Conservation (phyloP, 2,329 filamentous ascomycete genomes). For the Penicillium sp. region DNA sequence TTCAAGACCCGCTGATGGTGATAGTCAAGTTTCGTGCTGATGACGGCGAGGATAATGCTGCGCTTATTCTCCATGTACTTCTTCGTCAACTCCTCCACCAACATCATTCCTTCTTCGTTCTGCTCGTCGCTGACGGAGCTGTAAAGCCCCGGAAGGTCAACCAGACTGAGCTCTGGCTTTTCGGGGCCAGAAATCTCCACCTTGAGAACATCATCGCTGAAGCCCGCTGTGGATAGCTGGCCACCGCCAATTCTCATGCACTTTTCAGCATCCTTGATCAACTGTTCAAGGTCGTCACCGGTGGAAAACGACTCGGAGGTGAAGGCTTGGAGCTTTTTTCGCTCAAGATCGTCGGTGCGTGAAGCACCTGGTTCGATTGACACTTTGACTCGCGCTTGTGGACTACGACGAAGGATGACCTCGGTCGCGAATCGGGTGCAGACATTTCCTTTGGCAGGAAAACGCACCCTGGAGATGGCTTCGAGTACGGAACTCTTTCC, state of each 20-base stretch:
- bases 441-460: slow-evolving; percentile 55
- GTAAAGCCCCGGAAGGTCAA: slow-evolving; percentile 62
- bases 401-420: slow-evolving; percentile 51
- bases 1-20: slow-evolving; percentile 44
- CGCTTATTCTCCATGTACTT: slow-evolving; percentile 43
- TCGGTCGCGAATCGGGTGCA: slow-evolving; percentile 64
- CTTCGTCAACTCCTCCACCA: slow-evolving; percentile 51
- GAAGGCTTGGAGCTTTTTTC: slow-evolving; percentile 10
- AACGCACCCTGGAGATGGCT: slow-evolving; percentile 61
- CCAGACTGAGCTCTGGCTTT: slow-evolving; percentile 59
- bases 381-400: slow-evolving; percentile 40
- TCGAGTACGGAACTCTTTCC: slow-evolving; percentile 66
- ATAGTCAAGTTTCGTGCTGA: slow-evolving; percentile 45
- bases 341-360: slow-evolving; percentile 10
- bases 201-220: slow-evolving; percentile 53
- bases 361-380: slow-evolving; percentile 41
- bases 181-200: slow-evolving; percentile 60
- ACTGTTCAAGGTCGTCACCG: slow-evolving; percentile 36
- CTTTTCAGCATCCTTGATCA: slow-evolving; percentile 54
- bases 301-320: slow-evolving; percentile 17
- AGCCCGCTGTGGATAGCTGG: neutral
- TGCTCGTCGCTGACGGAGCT: slow-evolving; percentile 56
- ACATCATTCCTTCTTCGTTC: slow-evolving; percentile 53
- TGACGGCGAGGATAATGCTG: slow-evolving; percentile 49
- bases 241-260: slow-evolving; percentile 49